Base-by-base conservation (phyloP, 2,329 filamentous ascomycete genomes). In the Cytospora leucostoma region DNA sequence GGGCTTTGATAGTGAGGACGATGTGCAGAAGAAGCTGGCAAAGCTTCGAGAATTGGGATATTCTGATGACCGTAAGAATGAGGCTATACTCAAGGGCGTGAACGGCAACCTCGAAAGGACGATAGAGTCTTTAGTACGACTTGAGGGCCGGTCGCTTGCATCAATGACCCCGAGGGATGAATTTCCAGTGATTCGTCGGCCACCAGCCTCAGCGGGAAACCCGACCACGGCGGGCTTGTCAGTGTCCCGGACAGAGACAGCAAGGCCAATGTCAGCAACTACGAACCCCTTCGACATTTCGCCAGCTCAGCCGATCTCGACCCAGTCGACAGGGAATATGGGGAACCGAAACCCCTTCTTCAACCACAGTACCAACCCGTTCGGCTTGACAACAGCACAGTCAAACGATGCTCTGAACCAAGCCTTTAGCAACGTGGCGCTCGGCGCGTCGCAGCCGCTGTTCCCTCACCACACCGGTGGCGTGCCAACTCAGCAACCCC, bases 31-130 rank as follows among this genome's bases (percentile, higher is more conserved):
- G 56, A 98, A 98, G 74, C 76, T 98, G 73, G 80, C 82, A 3
- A 88, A 86, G 59, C 78, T 99, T 63, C 85, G 88, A 61, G 93
- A 97, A 62, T 96, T 98, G 93, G 95, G 95, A 0, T 99, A 99
- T 71, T 80, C 79, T 4, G 93, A 99, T 72, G 87, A 89, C 50
- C 91, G 89, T 69, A 86, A 90, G 64, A 98, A 97, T 71, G 82
- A 86, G 5, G 87, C 89, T 59, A 87, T 97, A 33, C 78, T 99
- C 19, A 93, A 93, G 73, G 90, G 90, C 3, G 83, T 96, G 35
- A 88, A 90, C 71, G 93, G 94, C 4, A 93, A 95, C 71, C 73
- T 99, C 63, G 92, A 97, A 69, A 89, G 87, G 74, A 88, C 94
- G 0, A 87, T 98, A 52, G 94, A 98, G 75, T 86, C 92, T 19